Percentiles rank a stretch among this genome's conserved stretches.
phyloP scores from a whole-genome alignment of 164 flowering plant species.

The Stephania japonica region DNA sequence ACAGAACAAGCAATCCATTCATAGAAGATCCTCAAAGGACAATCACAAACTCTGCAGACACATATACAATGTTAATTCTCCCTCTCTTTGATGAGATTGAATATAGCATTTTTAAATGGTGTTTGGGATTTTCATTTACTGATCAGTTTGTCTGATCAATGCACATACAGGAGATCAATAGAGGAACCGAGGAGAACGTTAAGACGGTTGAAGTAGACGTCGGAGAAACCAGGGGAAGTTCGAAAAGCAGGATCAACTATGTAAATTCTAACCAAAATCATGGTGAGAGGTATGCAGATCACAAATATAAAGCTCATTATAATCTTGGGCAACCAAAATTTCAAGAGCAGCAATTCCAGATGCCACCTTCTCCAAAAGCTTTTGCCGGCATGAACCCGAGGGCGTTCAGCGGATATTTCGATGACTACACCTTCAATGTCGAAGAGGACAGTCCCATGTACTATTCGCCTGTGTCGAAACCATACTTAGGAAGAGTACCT shows the following conservation, averaged over 20 bases:
- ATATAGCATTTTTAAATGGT: too few relatives aligned
- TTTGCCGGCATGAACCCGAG: slow-evolving; percentile 66
- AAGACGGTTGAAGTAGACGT: slow-evolving; percentile 84
- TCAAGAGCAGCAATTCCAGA: slow-evolving; percentile 36
- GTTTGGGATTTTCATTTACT: too few relatives aligned
- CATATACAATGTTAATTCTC: slow-evolving; percentile 28
- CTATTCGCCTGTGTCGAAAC: slow-evolving; percentile 51
- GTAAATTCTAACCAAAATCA: slow-evolving; percentile 32
- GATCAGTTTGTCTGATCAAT: too few relatives aligned
- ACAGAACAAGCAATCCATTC: slow-evolving; percentile 31
- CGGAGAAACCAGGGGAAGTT: slow-evolving; percentile 42
- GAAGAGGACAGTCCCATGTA: slow-evolving; percentile 77
- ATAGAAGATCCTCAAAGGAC: slow-evolving; percentile 51
- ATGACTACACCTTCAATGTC: slow-evolving; percentile 51
- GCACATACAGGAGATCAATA: slow-evolving; percentile 42
- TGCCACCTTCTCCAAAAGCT: slow-evolving; percentile 69
- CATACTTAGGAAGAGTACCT: slow-evolving; percentile 37
- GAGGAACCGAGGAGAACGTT: slow-evolving; percentile 65
- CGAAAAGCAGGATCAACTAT: slow-evolving; percentile 52
- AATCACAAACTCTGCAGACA: slow-evolving; percentile 24
- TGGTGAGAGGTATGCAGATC: slow-evolving; percentile 32
- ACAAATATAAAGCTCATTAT: slow-evolving; percentile 36
- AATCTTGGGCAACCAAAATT: slow-evolving; percentile 20
- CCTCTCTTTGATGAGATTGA: not conserved
- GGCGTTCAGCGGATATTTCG: slow-evolving; percentile 71